phyloP scores from a whole-genome alignment of 805 yeast genomes.

The Candida silvicultrix region DNA sequence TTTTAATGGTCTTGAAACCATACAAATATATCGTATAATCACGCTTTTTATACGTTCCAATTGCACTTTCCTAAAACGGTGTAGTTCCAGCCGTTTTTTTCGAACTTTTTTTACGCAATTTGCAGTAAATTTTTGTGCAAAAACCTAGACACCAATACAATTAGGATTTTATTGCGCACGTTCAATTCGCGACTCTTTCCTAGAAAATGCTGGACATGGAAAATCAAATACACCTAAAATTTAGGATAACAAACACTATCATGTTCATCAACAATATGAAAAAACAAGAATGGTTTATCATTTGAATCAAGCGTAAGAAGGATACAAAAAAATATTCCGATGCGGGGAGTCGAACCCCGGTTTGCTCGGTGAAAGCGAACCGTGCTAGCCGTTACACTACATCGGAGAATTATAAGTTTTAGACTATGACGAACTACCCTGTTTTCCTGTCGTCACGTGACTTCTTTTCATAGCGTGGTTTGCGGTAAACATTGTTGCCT shows the following conservation, averaged over 20 bases:
- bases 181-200: not conserved
- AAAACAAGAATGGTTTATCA: too few species aligned
- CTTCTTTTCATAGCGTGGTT: too few species aligned
- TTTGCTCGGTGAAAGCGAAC: conserved; percentile 72
- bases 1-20: not conserved
- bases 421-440: too few species aligned
- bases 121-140: not conserved
- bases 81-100: not conserved
- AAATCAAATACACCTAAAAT: not conserved
- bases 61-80: not conserved
- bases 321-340: conserved; percentile 44
- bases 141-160: not conserved
- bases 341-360: conserved; percentile 79
- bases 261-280: too few species aligned
- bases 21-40: not conserved
- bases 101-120: not conserved
- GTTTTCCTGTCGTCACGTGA: too few species aligned
- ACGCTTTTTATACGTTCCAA: not conserved
- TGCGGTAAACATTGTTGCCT: too few species aligned
- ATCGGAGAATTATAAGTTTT: conserved; percentile 35
- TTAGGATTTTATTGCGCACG: not conserved
- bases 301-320: too few species aligned
- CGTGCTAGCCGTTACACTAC: conserved; percentile 72
- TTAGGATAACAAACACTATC: too few species aligned
- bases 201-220: not conserved